A percentile compares a stretch with the other conserved stretches of the same genome.
phyloP scores from a whole-genome alignment of 2,329 filamentous ascomycete genomes.

The Onygenales sp. region DNA sequence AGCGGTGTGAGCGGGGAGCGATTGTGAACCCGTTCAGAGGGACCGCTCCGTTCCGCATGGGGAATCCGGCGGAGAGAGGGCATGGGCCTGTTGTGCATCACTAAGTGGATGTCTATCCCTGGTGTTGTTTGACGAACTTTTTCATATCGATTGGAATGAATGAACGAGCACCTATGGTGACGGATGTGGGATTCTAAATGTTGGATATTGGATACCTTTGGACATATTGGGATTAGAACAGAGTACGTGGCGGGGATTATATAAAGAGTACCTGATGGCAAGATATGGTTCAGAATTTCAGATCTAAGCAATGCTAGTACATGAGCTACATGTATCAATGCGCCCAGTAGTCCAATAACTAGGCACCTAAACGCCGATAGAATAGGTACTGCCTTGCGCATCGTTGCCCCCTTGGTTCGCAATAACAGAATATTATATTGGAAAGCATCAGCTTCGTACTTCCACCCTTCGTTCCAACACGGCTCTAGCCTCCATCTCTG shows the following conservation, averaged over 20 bases:
- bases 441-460: conserved; percentile 23
- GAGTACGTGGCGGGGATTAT: too few relatives aligned
- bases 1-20: conserved; percentile 3
- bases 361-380: too few relatives aligned
- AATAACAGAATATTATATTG: not conserved
- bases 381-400: too few relatives aligned
- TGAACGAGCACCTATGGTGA: not conserved
- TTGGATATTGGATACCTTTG: too few relatives aligned
- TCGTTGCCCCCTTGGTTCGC: too few relatives aligned
- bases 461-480: conserved; percentile 38
- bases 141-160: not conserved
- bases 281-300: too few relatives aligned
- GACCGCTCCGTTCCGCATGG: conserved; percentile 2
- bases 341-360: too few relatives aligned
- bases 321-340: too few relatives aligned
- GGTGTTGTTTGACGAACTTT: not conserved
- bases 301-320: too few relatives aligned
- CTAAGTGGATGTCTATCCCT: not conserved
- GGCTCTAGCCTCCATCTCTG: conserved; percentile 37
- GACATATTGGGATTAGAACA: too few relatives aligned
- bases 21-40: not conserved
- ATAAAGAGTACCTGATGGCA: too few relatives aligned
- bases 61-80: conserved; percentile 23
- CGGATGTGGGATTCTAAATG: too few relatives aligned
- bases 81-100: conserved; percentile 24